Evolutionary conservation across 441 rosid genomes (phyloP).

Genomic region (Bruguiera hainesii): DNA sequence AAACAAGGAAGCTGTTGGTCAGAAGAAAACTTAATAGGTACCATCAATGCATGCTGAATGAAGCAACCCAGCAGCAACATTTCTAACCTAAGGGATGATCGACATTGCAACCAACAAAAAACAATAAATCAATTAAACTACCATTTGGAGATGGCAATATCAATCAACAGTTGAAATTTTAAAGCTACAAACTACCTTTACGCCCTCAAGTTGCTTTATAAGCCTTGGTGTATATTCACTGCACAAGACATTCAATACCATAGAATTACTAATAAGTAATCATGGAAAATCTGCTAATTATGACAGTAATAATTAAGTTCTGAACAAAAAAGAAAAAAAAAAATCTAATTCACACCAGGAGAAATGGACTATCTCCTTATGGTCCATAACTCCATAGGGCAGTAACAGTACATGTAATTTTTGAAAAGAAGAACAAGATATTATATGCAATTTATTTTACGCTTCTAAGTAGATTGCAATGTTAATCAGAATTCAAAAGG

Average conservation of each 20-base stretch:
- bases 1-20: conserved; percentile 6
- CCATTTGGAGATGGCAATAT: conserved; percentile 13
- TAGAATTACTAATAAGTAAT: background rate
- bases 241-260: conserved; percentile 30
- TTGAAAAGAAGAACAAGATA: no score
- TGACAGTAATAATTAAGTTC: no score
- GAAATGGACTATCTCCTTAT: no score
- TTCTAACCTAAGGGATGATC: conserved; percentile 49
- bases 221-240: conserved; percentile 94
- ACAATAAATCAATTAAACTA: conserved; percentile 13
- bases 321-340: no score
- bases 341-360: no score
- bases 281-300: no score
- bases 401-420: no score
- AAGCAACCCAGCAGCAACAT: conserved; percentile 83
- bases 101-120: conserved; percentile 22
- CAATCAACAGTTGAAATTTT: conserved; percentile 16
- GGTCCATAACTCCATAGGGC: no score
- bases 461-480: background rate
- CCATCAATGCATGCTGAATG: conserved; percentile 92
- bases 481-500: background rate
- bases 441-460: background rate
- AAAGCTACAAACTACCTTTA: conserved; percentile 49
- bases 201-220: conserved; percentile 75
- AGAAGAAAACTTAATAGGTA: conserved; percentile 28